Base-by-base conservation (phyloP, 805 yeast genomes). In the Nakazawaea wickerhamii region DNA sequence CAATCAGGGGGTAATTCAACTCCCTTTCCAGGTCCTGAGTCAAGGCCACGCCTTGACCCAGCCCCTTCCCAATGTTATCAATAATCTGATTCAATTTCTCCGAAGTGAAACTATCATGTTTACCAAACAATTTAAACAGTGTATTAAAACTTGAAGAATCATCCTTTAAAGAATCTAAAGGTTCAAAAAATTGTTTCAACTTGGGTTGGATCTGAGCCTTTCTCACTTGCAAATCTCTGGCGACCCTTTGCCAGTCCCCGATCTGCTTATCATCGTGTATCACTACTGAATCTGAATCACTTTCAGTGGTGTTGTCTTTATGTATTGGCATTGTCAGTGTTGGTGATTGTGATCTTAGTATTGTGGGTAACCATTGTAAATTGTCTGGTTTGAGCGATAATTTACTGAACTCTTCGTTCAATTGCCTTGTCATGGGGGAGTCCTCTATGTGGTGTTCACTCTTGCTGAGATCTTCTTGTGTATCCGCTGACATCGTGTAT, bases 101-200 rank as follows among this genome's bases (percentile, higher is more conserved):
- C 4, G 38, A 30, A 9, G 46, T 43, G 25, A 38, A 43, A 22
- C 40, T 38, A 36, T 43, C 41, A 19, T 43, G 43, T 18, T 38
- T 39, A 8, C 45, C 45, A n/a, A 43, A 43, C 6, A 43, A 18
- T 21, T 43, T 43, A 23, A 43, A 43, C 6, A 40, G 40, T 4
- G 46, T 43, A 32, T 43, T 43, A 21, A 43, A 43, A 18, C 39
- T 25, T 10, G 46, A 43, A 2, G 46, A 43, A 23, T 43, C 46
- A 17, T 38, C n/a, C 15, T 28, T 28, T 13, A 13, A n/a, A 28
- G 31, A 28, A 13, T 38, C 43, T 10, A 35, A 23, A 5, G 43
- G 46, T n/a, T 32, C 43, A 34, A 43, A 43, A 14, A 34, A 37
- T 21, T 43, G 26, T 11, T 38, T 38, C 31, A 43, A 35, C 25